Evolutionary conservation across 306 rosid genomes (phyloP).

Genomic region (Cyclanthera cordifolia): DNA sequence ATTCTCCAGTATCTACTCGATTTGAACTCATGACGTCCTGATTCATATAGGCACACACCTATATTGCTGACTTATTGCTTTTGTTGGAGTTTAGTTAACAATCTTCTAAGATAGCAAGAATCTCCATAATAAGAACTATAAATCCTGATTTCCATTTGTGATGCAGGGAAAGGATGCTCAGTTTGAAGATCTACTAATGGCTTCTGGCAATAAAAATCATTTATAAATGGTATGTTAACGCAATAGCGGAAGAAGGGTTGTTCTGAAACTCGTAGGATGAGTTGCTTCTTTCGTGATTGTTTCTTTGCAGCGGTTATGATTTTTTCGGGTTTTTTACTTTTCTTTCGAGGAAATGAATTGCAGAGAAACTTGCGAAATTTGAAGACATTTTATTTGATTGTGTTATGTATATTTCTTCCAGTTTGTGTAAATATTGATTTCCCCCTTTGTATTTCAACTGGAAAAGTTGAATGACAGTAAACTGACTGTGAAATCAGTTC

Average conservation of each 20-base stretch:
- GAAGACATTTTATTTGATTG: neutral
- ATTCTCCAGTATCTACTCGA: neutral
- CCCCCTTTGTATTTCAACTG: neutral
- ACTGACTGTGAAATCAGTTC: neutral
- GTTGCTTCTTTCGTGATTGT: slow-evolving; percentile 5
- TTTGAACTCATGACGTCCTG: too few species aligned
- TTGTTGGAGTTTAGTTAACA: too few species aligned
- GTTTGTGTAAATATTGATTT: slow-evolving; percentile 5
- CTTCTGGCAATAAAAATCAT: slow-evolving; percentile 4
- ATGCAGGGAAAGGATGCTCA: slow-evolving; percentile 1
- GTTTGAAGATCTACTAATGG: neutral
- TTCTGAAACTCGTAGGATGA: neutral
- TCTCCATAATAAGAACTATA: neutral
- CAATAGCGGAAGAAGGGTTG: neutral
- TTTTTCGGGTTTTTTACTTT: neutral
- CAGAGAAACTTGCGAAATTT: slow-evolving; percentile 8
- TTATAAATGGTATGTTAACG: neutral
- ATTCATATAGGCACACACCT: too few species aligned
- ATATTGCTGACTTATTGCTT: too few species aligned
- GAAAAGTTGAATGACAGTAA: neutral
- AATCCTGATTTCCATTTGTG: neutral
- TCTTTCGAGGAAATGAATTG: neutral
- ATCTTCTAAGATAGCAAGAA: too few species aligned
- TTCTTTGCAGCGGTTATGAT: neutral
- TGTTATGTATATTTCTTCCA: neutral